Evolutionary conservation across 768 basidiomycete species (phyloP).

Genomic region (Xerocomus potaroensis): DNA sequence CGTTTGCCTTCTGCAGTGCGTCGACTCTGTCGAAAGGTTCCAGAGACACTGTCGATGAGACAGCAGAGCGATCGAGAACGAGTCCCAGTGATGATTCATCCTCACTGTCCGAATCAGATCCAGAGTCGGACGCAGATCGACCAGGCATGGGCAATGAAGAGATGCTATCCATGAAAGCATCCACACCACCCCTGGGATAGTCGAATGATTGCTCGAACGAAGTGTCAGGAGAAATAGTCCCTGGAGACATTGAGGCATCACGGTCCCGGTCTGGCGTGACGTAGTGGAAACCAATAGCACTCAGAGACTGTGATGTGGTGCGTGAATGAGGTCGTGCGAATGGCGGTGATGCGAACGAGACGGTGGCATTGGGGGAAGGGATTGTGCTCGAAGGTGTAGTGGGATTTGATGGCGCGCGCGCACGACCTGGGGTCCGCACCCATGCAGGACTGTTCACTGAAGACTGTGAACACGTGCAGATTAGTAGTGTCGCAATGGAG

Average conservation of each 20-base stretch:
- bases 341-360: conserved; percentile 40
- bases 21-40: conserved; percentile 71
- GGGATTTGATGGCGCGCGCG: conserved; percentile 72
- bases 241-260: conserved; percentile 24
- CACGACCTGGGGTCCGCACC: conserved; percentile 42
- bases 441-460: conserved; percentile 38
- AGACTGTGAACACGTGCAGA: conserved; percentile 26
- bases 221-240: conserved; percentile 34
- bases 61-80: conserved; percentile 54
- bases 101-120: conserved; percentile 48
- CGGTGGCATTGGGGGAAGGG: conserved; percentile 39
- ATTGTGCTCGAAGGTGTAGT: conserved; percentile 33
- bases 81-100: conserved; percentile 50
- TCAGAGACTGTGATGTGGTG: conserved; percentile 45
- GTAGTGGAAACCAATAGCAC: conserved; percentile 39
- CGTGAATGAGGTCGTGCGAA: conserved; percentile 66
- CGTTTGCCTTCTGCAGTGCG: conserved; percentile 66
- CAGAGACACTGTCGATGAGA: conserved; percentile 65
- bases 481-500: conserved; percentile 7
- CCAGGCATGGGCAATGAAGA: conserved; percentile 59
- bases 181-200: conserved; percentile 29
- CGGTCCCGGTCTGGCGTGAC: conserved; percentile 38
- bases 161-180: conserved; percentile 44
- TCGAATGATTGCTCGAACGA: conserved; percentile 36
- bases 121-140: conserved; percentile 34